Percentiles rank a stretch among this genome's conserved stretches.
Conservation (phyloP, 495 filamentous ascomycete species). For the Haplographium delicatum region DNA sequence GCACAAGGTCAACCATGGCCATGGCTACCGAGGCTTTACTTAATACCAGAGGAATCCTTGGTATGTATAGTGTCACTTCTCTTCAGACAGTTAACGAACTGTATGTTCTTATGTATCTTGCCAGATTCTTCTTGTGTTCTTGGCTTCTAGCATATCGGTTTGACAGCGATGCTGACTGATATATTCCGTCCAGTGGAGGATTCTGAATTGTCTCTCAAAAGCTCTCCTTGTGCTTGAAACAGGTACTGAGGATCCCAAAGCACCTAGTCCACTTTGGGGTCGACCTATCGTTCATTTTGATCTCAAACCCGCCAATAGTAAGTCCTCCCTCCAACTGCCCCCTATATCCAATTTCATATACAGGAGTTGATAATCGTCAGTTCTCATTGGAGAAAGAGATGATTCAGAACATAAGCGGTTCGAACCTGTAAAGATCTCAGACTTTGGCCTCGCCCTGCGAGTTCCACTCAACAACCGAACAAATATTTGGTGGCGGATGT, state of each 20-base stretch:
- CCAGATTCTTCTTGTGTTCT: no score
- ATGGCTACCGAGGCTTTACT: not conserved
- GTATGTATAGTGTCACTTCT: no score
- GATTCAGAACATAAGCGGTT: not conserved
- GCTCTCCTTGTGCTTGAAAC: not conserved
- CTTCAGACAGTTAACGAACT: no score
- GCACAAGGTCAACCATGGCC: not conserved
- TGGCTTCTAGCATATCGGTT: no score
- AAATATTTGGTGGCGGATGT: not conserved
- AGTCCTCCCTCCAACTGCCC: not conserved
- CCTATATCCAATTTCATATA: not conserved
- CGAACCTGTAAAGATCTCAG: constrained; percentile 1
- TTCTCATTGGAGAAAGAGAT: not conserved
- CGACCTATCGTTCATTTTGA: constrained; percentile 8
- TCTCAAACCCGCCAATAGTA: constrained; percentile 8
- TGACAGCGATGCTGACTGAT: no score
- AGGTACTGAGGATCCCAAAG: not conserved
- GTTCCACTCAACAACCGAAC: not conserved
- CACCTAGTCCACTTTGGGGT: not conserved
- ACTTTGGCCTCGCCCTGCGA: constrained; percentile 5
- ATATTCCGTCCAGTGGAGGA: constrained; percentile 4
- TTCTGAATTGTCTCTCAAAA: constrained; percentile 1
- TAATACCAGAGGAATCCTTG: no score
- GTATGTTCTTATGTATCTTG: no score
- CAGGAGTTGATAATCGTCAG: not conserved